Evolutionary conservation across 768 basidiomycete genomes (phyloP).

Genomic region (Nevesoporus exiguus): DNA sequence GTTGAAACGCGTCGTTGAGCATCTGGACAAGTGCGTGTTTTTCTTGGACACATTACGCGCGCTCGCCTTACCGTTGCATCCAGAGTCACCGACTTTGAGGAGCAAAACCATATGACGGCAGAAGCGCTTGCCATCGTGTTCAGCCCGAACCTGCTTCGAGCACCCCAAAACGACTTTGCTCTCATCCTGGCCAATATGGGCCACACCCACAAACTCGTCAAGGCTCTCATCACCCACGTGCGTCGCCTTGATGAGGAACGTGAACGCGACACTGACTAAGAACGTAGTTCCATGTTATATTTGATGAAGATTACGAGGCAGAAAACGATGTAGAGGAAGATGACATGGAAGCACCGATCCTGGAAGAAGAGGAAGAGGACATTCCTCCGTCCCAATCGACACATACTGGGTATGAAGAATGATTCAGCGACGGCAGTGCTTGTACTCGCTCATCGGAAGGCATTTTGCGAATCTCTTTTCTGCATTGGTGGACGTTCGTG

Average conservation of each 20-base stretch:
- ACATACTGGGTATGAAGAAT: slow-evolving; percentile 22
- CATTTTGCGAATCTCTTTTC: slow-evolving; percentile 12
- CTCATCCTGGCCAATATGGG: slow-evolving; percentile 81
- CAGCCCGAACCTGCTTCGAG: slow-evolving; percentile 74
- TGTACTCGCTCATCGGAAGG: slow-evolving; percentile 7
- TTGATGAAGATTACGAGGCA: slow-evolving; percentile 63
- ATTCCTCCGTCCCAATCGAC: slow-evolving; percentile 27
- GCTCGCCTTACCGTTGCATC: background rate
- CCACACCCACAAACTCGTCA: slow-evolving; percentile 69
- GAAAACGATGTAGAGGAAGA: slow-evolving; percentile 58
- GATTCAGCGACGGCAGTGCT: slow-evolving; percentile 6
- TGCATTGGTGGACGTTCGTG: slow-evolving; percentile 20
- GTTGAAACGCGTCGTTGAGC: slow-evolving; percentile 75
- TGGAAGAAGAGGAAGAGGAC: slow-evolving; percentile 57
- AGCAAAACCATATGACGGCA: slow-evolving; percentile 87
- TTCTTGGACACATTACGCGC: background rate
- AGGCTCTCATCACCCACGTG: slow-evolving; percentile 74
- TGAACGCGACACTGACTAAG: slow-evolving; percentile 3
- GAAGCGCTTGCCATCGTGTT: slow-evolving; percentile 84
- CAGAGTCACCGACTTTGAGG: slow-evolving; percentile 86
- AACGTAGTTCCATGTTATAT: slow-evolving; percentile 60
- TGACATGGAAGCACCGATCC: slow-evolving; percentile 62
- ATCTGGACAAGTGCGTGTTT: slow-evolving; percentile 64
- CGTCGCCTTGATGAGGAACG: slow-evolving; percentile 26
- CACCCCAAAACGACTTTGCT: slow-evolving; percentile 74